Base-by-base conservation (phyloP, 345 rosid genomes). In the Microcos paniculata region DNA sequence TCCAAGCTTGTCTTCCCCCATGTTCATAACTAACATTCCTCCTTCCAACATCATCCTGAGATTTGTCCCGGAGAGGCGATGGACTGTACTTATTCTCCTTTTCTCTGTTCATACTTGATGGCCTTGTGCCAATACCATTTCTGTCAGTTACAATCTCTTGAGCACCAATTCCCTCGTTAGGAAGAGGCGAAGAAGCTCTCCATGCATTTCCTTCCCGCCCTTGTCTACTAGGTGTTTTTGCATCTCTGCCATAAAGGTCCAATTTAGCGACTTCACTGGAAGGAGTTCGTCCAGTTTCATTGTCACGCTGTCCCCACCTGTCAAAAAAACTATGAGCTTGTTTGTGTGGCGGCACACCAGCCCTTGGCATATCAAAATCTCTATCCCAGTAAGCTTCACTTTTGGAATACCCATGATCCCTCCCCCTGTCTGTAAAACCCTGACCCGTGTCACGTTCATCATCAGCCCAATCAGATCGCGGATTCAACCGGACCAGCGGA, bases 391-490 rank as follows among this genome's bases (percentile, higher is more conserved):
- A 89, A 68, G 87, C 85, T 63, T 92, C 98, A 74, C 61, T 83
- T 74, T 85, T 94, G 3, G 88, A 74, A 80, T 85, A 87, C 19
- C 90, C 90, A 73, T 83, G 77, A 77, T 89, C 97, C 63, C 88
- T 95, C 73, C 87, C 89, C 33, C 86, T 72, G 52, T 91, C 90
- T 56, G 81, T 73, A 78, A 92, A 85, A 65, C 89, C 88, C 74
- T 80, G 90, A 76, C 98, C 84, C 42, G 97, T 94, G 74, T 96
- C 99, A 76, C 97, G 98, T 81, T 96, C 99, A 84, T 96, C 99
- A 84, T 96, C 99, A 72, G 94, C 97, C 98, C 99, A 96, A 79
- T 96, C 99, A 79, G 97, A 96, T 69, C 99, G 87, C 24, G 97
- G 97, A 28, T 87, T 83, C 91, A 93, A 79, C 59, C 85, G 86